Evolutionary conservation across 2,329 filamentous ascomycete genomes (phyloP), one percentile per base, ranked within the genome.

Genomic region (Fusarium torulosum): DNA sequence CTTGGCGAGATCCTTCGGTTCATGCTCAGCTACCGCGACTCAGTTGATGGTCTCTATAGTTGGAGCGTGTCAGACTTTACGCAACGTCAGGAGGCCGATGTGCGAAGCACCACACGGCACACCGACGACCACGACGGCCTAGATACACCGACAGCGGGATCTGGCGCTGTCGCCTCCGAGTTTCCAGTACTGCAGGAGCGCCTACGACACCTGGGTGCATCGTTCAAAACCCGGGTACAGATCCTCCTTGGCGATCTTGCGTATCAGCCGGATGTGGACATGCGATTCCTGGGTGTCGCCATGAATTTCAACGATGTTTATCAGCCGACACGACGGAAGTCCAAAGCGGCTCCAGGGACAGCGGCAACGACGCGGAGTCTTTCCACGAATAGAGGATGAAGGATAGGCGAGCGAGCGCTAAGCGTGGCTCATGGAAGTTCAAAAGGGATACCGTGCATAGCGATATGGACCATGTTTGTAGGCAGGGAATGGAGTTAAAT

Each of bases 251-350:
- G 96, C 15, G 96, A 99, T 77, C 79, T 99, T 66, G 91, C 93
- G 10, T 95, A 96, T 79, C 95, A 98, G 79, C 91, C 94, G 1
- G 96, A 99, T 77, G 90, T 94, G 51, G 96, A 99, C 78, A 93
- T 99, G 89, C 86, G 95, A 54, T 98, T 98, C 83, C 81, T 99
- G 69, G 96, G 93, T 38, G 94, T 98, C 45, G 92, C 96, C 40
- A 98, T 99, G 93, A 99, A 98, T 80, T 99, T 98, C 80, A 99
- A 99, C 79, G 95, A 98, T 77, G 92, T 97, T 25, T 98, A 98
- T 79, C 88, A 92, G 79, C 92, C 93, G 15, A 87, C 90, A 43
- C 85, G 89, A 73, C 86, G 90, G 76, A 89, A 89, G 79, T 80
- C 85, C 59, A 84, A 82, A 78, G 51, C 73, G 7, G 65, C 70